These are phyloP conservation scores for Neolecta irregularis DNA, from an alignment of 1,139 yeast species.

Conservation along the genomic window DNA sequence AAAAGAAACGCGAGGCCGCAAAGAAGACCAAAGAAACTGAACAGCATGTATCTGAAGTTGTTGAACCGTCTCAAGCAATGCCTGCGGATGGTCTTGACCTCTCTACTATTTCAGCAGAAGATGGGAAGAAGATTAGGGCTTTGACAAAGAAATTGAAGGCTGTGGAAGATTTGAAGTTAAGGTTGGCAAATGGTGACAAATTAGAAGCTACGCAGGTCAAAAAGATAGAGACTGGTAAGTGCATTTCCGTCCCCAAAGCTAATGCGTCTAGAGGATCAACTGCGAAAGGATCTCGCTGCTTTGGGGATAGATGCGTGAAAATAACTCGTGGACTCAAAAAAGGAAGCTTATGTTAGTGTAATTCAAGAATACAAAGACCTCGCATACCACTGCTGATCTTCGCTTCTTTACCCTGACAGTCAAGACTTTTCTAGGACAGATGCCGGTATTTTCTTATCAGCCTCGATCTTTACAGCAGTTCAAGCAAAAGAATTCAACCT, in stretches of 20 bases:
- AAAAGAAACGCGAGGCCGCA: constrained; percentile 64
- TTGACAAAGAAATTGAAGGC: constrained; percentile 86
- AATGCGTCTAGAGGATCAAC: constrained; percentile 71
- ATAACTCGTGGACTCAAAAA: too few species aligned
- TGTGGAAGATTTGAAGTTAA: constrained; percentile 72
- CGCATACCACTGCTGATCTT: too few species aligned
- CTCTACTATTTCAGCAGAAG: constrained; percentile 27
- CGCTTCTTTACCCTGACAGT: too few species aligned
- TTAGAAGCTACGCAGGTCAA: constrained; percentile 85
- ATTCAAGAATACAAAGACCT: too few species aligned
- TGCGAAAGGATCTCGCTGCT: constrained; percentile 51
- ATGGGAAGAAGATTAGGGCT: constrained; percentile 84
- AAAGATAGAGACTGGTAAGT: constrained; percentile 69
- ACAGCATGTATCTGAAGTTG: constrained; percentile 13
- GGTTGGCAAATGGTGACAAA: constrained; percentile 69
- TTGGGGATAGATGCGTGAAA: too few species aligned
- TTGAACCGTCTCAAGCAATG: constrained; percentile 15
- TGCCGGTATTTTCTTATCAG: too few species aligned
- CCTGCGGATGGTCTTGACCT: constrained; percentile 18
- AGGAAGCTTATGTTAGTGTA: too few species aligned
- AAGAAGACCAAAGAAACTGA: constrained; percentile 27
- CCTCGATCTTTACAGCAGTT: too few species aligned
- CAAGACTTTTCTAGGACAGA: too few species aligned
- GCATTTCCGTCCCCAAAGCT: too few species aligned
- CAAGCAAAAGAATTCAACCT: too few species aligned